Evolutionary conservation across 202 grass and related monocot genomes (phyloP), one percentile per base, ranked within the genome.

Genomic region (Brachypodium distachyon): DNA sequence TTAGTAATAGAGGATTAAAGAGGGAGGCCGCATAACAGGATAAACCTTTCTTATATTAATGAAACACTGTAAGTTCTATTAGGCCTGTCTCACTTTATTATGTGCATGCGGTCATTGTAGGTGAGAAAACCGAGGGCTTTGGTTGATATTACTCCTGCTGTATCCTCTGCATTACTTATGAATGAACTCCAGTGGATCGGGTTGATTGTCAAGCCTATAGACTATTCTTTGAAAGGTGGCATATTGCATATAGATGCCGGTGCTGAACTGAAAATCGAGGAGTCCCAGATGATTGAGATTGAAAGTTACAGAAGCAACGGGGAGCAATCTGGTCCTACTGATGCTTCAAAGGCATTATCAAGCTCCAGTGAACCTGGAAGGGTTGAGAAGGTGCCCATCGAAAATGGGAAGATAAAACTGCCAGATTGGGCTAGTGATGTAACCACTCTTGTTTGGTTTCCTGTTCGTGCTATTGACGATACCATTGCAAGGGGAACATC

Each of bases 131-230:
- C 96, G 25, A 93, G 92, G 79, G 87, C 96, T 79, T 86, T 96
- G 71, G 96, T 99, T 81, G 92, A 99, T 84, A 96, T 99, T 76
- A 81, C 90, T 49, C 86, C 85, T 78, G 96, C 81, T 54, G 92
- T 99, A 32, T 96, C 92, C 22, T 96, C 96, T 42, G 89, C 85
- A 26, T 86, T 99, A 61, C 90, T 96, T 74, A 96, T 99, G 92
- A 93, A 96, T 87, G 96, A 96, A 74, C 90, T 96, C 56, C 96
- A 99, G 77, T 99, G 89, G 96, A 88, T 99, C 46, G 96, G 96
- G 47, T 81, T 99, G 78, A 93, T 99, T 42, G 86, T 99, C 76
- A 99, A 89, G 64, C 87, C 92, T 75, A 88, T 96, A 76, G 62
- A 96, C 57, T 99, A 96, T 84, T 93, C 96, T 78, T 83, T 99